A percentile compares a stretch with the other conserved stretches of the same genome.
These are phyloP conservation scores for Bryoerythrophyllum caledonicum DNA, from an alignment of 225 moss, liverwort and hornwort species.

Conservation along the genomic window DNA sequence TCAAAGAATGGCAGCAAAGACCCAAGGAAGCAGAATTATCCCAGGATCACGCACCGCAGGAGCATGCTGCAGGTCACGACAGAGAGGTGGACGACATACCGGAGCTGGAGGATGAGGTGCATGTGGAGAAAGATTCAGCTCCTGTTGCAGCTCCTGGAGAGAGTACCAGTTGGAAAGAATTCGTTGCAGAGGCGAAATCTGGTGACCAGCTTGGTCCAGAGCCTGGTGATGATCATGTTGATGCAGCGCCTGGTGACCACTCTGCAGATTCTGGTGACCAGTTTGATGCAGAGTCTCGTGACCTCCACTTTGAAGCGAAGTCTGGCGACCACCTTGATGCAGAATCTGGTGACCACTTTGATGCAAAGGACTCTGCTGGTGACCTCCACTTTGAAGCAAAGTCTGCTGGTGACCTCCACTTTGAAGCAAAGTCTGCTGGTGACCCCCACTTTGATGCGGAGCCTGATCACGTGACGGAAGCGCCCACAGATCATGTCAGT, in stretches of 20 bases:
- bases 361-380: too few relatives aligned
- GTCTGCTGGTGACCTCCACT: too few relatives aligned
- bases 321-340: too few relatives aligned
- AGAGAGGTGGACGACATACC: conserved; percentile 42
- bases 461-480: conserved; percentile 7
- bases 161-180: conserved; percentile 3
- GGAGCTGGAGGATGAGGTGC: conserved; percentile 46
- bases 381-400: too few relatives aligned
- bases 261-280: too few relatives aligned
- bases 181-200: background rate
- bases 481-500: conserved; percentile 10
- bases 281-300: too few relatives aligned
- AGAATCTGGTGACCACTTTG: too few relatives aligned
- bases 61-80: conserved; percentile 17
- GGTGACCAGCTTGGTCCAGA: conserved; percentile 9
- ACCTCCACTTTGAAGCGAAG: too few relatives aligned
- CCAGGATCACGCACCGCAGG: background rate
- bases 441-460: conserved; percentile 13
- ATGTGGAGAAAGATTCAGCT: conserved; percentile 17
- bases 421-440: background rate
- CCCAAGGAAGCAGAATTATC: conserved; percentile 24
- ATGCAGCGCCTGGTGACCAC: too few relatives aligned
- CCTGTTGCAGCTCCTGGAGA: conserved; percentile 20
- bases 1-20: conserved; percentile 28
- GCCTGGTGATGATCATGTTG: conserved; percentile 19